Conservation (phyloP, 2,329 filamentous ascomycete species). For the Aspergillus sp. region DNA sequence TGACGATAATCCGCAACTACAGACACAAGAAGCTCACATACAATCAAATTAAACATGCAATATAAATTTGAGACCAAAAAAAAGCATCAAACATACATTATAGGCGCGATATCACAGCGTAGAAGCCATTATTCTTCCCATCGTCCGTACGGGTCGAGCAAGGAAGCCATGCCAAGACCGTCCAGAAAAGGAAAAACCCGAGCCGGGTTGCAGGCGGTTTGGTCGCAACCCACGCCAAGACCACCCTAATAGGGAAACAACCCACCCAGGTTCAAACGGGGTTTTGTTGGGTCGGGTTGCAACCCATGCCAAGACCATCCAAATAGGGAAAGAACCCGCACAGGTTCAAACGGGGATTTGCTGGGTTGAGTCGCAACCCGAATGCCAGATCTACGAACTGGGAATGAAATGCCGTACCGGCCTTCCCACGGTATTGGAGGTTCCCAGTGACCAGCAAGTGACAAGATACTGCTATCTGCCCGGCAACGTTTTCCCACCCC, state of each 20-base stretch:
- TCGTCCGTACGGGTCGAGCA: background rate
- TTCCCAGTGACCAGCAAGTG: too few relatives aligned
- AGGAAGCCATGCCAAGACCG: background rate
- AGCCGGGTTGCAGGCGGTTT: background rate
- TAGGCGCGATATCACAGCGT: background rate
- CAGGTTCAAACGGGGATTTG: background rate
- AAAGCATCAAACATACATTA: background rate
- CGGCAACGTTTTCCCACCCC: too few relatives aligned
- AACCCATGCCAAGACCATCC: background rate
- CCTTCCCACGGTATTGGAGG: too few relatives aligned
- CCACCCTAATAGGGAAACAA: too few relatives aligned
- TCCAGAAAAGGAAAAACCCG: background rate
- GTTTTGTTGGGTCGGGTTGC: background rate
- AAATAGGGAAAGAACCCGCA: too few relatives aligned
- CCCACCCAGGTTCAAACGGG: too few relatives aligned
- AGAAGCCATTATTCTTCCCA: background rate
- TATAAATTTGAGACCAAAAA: accelerated
- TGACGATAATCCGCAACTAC: background rate
- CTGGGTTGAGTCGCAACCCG: too few relatives aligned
- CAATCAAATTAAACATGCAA: accelerated
- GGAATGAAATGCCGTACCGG: too few relatives aligned
- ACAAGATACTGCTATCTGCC: too few relatives aligned
- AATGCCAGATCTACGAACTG: too few relatives aligned
- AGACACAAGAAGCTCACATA: accelerated
- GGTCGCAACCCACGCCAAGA: too few relatives aligned